Base-by-base conservation (phyloP, 768 basidiomycete genomes). In the Terana coerulea region DNA sequence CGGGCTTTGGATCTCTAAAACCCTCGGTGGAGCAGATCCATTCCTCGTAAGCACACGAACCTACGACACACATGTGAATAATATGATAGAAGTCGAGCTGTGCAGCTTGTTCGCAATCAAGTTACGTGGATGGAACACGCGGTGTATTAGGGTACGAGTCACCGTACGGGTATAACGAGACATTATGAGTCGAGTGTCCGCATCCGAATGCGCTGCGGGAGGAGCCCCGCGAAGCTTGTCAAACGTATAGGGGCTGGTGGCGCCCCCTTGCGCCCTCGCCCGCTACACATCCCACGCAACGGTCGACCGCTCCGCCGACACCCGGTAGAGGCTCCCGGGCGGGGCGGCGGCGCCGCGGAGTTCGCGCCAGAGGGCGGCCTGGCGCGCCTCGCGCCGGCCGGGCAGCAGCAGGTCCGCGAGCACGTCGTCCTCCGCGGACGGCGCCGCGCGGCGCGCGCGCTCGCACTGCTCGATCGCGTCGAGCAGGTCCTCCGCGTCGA, bases 231-330 rank as follows among this genome's bases (percentile, higher is more conserved):
- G 39, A 19, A 22, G 21, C 25, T 24, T 40, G 39, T 22, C 39
- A 24, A 19, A 21, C 17, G 10, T 39, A 39, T 19, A 39, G 1
- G 37, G 17, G 17, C 3, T 19, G 14, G n/a, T n/a, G n/a, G n/a
- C n/a, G n/a, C n/a, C n/a, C n/a, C n/a, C n/a, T n/a, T n/a, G n/a
- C n/a, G n/a, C 36, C 15, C n/a, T 6, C n/a, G 36, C 54, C 35
- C 51, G 25, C 8, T 22, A 25, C 1, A 30, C 24, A 21, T 57
- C 53, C 68, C 67, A 67, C 33, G 46, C 33, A 17, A 49, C 70
- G 35, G 76, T 76, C 47, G 72, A 78, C 39, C 76, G 74, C 66
- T 76, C 75, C 53, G 71, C 71, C 50, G 76, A 78, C 15, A 74
- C 67, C 34, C 71, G 56, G 51, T 57, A 61, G 24, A 51, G 43